A percentile compares a stretch with the other conserved stretches of the same genome.
phyloP scores from a whole-genome alignment of 257 asterid genomes.

The Solanum clarkiae region DNA sequence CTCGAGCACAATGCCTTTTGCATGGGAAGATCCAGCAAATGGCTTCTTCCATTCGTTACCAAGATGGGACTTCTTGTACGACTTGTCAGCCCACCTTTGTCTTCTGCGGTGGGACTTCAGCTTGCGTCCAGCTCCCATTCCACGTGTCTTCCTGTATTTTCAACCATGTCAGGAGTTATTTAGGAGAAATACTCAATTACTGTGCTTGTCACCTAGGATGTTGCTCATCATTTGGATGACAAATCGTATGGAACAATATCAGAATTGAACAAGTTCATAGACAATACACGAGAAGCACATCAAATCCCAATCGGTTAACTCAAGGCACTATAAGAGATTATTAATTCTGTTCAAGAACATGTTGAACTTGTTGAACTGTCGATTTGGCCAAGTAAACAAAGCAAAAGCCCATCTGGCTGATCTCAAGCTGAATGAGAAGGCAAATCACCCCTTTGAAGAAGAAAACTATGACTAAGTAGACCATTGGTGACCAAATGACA shows the following conservation, averaged over 20 bases:
- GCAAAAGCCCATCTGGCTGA: not conserved
- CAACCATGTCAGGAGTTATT: not conserved
- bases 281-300: not conserved
- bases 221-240: not conserved
- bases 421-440: not conserved
- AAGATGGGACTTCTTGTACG: conserved; percentile 68
- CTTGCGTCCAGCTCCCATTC: conserved; percentile 88
- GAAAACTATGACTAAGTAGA: not conserved
- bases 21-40: conserved; percentile 77
- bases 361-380: not conserved
- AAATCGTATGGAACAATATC: not conserved
- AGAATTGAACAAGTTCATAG: not conserved
- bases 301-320: not conserved
- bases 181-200: not conserved
- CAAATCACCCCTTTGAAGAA: not conserved
- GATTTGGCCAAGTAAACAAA: not conserved
- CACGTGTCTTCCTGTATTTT: conserved; percentile 53
- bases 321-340: not conserved
- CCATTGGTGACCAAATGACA: not conserved
- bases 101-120: conserved; percentile 57
- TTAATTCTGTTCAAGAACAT: not conserved
- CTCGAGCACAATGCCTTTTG: conserved; percentile 76
- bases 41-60: conserved; percentile 84
- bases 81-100: conserved; percentile 79
- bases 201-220: not conserved